Percentiles rank a stretch among this genome's conserved stretches.
phyloP scores from a whole-genome alignment of 31 red algal species.

The Porphyra umbilicalis region DNA sequence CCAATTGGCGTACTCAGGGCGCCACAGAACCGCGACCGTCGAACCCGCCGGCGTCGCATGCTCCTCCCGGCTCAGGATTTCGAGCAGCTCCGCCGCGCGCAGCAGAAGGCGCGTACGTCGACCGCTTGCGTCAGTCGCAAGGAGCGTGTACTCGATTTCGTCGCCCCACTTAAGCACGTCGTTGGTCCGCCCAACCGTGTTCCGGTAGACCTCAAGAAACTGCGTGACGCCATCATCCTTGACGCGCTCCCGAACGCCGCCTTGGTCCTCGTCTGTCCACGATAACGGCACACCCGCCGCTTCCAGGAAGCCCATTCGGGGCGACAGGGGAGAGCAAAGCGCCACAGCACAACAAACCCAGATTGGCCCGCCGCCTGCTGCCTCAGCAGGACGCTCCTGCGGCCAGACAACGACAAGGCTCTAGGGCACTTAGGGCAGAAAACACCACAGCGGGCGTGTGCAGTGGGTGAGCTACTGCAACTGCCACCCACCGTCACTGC shows the following conservation, averaged over 20 bases:
- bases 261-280: not conserved
- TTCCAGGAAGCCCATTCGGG: not conserved
- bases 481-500: too few species aligned
- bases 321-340: too few species aligned
- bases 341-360: too few species aligned
- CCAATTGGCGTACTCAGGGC: slow-evolving; percentile 95
- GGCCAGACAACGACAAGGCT: too few species aligned
- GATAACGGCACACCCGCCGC: not conserved
- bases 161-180: slow-evolving; percentile 96
- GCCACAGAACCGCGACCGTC: slow-evolving; percentile 81
- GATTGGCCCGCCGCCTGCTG: too few species aligned
- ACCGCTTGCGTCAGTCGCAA: slow-evolving; percentile 27
- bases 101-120: slow-evolving; percentile 59
- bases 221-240: slow-evolving; percentile 74
- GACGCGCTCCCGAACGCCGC: slow-evolving; percentile 9
- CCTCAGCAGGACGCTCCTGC: too few species aligned
- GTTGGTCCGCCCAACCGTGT: slow-evolving; percentile 41
- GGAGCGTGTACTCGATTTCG: slow-evolving; percentile 90
- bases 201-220: slow-evolving; percentile 68
- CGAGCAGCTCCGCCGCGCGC: slow-evolving; percentile 71
- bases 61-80: slow-evolving; percentile 67
- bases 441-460: too few species aligned
- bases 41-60: slow-evolving; percentile 42
- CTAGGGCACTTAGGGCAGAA: too few species aligned
- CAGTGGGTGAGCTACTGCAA: too few species aligned